Conservation (phyloP, 495 filamentous ascomycete genomes). For the Xylaria palmicola region DNA sequence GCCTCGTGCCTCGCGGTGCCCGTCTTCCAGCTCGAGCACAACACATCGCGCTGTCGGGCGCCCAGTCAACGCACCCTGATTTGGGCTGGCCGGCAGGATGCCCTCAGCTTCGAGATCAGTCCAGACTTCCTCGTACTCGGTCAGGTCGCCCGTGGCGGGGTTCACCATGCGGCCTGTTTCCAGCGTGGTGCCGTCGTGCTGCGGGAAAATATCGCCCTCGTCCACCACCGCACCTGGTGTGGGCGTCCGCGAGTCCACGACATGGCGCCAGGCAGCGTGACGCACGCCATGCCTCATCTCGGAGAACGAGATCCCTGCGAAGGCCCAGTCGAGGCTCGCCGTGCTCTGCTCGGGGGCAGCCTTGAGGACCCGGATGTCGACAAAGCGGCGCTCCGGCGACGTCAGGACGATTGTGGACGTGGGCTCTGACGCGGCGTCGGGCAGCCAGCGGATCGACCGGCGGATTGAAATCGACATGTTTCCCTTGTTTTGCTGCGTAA, state of each 20-base stretch:
- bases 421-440: constrained; percentile 38
- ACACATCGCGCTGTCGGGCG: constrained; percentile 17
- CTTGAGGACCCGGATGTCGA: constrained; percentile 46
- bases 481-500: too few species aligned
- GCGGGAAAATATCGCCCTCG: constrained; percentile 50
- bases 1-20: constrained; percentile 32
- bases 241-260: constrained; percentile 48
- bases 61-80: not conserved
- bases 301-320: constrained; percentile 48
- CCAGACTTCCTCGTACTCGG: constrained; percentile 58
- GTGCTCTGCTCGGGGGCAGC: constrained; percentile 16
- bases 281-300: constrained; percentile 4
- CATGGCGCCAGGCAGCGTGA: constrained; percentile 50
- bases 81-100: constrained; percentile 17
- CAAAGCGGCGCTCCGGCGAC: constrained; percentile 41
- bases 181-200: constrained; percentile 38
- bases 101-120: constrained; percentile 26
- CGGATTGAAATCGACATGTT: constrained; percentile 39
- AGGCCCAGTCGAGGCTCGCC: constrained; percentile 52
- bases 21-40: constrained; percentile 36
- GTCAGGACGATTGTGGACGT: constrained; percentile 50
- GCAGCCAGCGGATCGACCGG: constrained; percentile 44
- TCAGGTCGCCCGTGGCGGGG: constrained; percentile 38
- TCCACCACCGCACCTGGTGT: constrained; percentile 38
- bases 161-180: constrained; percentile 53